Evolutionary conservation across 2,329 filamentous ascomycete species (phyloP).

Genomic region (Chrysoporthe austroafricana): DNA sequence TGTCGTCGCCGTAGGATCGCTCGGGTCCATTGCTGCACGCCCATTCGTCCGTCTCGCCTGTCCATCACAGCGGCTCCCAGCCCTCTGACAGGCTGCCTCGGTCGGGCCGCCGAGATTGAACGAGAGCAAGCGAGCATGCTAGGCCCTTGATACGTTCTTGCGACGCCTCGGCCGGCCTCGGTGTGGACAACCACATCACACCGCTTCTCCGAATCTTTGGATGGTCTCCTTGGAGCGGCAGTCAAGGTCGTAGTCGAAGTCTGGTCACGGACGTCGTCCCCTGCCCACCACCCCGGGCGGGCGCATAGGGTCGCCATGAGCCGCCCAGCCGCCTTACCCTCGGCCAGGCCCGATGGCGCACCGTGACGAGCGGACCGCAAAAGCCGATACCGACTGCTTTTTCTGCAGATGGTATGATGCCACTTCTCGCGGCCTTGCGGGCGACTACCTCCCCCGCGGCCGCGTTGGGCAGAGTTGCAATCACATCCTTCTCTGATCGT

Average conservation of each 20-base stretch:
- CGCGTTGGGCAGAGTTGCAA: conserved; percentile 15
- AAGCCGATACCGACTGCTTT: conserved; percentile 1
- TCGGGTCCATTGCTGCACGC: not conserved
- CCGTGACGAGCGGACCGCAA: conserved; percentile 2
- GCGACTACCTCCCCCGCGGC: not conserved
- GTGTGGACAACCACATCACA: conserved; percentile 17
- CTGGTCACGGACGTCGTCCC: not conserved
- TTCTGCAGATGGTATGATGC: conserved; percentile 10
- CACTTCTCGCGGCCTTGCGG: not conserved
- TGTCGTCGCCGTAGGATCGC: conserved; percentile 1
- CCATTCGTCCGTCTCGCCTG: conserved; percentile 10
- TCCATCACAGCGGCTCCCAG: not conserved
- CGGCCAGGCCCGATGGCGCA: conserved; percentile 11
- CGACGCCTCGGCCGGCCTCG: conserved; percentile 16
- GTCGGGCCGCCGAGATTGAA: not conserved
- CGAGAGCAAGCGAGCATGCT: conserved; percentile 5
- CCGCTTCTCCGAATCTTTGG: conserved; percentile 15
- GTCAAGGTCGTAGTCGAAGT: conserved; percentile 1
- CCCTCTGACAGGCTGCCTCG: conserved; percentile 9
- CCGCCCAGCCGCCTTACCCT: not conserved
- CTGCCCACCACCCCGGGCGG: conserved; percentile 5
- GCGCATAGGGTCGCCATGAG: conserved; percentile 5
- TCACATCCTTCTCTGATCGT: conserved; percentile 13
- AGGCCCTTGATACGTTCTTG: conserved; percentile 12
- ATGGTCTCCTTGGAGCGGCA: not conserved